A percentile compares a stretch with the other conserved stretches of the same genome.
Evolutionary conservation across 257 asterid species (phyloP).

Genomic region (Thymus quinquecostatus): DNA sequence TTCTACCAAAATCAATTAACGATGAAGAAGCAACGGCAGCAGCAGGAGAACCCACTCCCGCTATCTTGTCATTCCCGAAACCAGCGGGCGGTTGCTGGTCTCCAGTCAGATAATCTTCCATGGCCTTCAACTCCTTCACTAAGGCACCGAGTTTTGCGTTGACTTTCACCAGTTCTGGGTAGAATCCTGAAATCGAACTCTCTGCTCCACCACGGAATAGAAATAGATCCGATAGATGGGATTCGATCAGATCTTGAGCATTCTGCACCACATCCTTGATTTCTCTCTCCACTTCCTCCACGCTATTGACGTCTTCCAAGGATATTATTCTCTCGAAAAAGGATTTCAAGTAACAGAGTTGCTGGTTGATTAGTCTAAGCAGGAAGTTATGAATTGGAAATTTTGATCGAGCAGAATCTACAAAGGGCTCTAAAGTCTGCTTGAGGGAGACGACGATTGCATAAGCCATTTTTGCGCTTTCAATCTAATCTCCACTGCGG

Average conservation of each 20-base stretch:
- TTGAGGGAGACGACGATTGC: slow-evolving; percentile 7
- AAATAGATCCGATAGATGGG: background rate
- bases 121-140: background rate
- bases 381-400: background rate
- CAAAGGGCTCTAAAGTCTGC: background rate
- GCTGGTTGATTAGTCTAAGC: background rate
- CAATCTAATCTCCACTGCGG: too few relatives aligned
- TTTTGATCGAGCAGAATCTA: background rate
- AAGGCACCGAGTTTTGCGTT: background rate
- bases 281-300: background rate
- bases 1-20: background rate
- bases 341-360: background rate
- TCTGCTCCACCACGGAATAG: background rate
- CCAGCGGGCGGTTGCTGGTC: background rate
- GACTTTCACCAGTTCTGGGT: background rate
- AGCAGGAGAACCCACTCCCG: background rate
- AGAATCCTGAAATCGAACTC: background rate
- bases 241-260: slow-evolving; percentile 6
- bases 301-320: background rate
- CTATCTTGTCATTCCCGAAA: background rate
- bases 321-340: background rate
- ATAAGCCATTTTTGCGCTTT: slow-evolving; percentile 9
- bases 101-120: background rate
- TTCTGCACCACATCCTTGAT: background rate
- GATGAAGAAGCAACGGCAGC: background rate